These are phyloP conservation scores for Hibiscus mutabilis DNA, from an alignment of 345 rosid species.

Conservation along the genomic window DNA sequence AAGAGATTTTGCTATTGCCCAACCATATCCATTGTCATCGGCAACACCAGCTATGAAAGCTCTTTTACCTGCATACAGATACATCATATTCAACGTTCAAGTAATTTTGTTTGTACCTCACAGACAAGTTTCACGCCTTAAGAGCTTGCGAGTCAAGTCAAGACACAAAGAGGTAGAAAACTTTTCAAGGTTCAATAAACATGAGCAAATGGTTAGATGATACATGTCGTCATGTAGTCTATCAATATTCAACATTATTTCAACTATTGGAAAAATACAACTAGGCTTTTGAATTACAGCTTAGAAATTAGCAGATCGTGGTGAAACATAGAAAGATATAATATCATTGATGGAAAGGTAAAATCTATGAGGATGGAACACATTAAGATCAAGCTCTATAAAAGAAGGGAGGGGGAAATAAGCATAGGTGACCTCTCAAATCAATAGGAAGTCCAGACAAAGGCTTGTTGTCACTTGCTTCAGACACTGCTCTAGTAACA, in stretches of 20 bases:
- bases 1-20: slow-evolving; percentile 99
- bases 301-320: not conserved
- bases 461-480: slow-evolving; percentile 25
- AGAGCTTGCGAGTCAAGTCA: not conserved
- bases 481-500: slow-evolving; percentile 32
- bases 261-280: not conserved
- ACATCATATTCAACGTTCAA: not conserved
- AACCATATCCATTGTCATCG: slow-evolving; percentile 96
- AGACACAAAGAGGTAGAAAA: not conserved
- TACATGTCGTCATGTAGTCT: not conserved
- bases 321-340: not conserved
- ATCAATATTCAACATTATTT: not conserved
- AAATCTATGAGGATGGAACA: not conserved
- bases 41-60: slow-evolving; percentile 98
- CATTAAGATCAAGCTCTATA: not conserved
- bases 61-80: slow-evolving; percentile 63
- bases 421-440: slow-evolving; percentile 33
- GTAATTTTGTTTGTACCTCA: not conserved
- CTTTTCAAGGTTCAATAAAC: not conserved
- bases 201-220: not conserved
- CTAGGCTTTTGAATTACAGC: not conserved
- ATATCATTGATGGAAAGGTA: not conserved
- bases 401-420: too few species aligned
- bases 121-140: not conserved
- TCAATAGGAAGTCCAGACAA: slow-evolving; percentile 49